These are phyloP conservation scores for Theobroma cacao DNA, from an alignment of 345 rosid genomes.

Conservation along the genomic window DNA sequence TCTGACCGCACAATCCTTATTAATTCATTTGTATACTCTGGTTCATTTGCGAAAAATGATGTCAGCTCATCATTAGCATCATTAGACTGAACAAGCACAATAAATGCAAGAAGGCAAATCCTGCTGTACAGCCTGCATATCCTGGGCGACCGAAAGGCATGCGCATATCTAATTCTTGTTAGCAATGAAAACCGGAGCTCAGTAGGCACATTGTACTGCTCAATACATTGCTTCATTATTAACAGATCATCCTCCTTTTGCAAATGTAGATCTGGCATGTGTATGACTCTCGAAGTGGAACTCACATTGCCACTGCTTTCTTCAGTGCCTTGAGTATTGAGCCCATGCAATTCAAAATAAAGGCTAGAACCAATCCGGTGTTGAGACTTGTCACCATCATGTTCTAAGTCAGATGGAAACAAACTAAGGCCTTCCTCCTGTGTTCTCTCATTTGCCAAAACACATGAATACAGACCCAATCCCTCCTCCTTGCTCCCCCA, in stretches of 20 bases:
- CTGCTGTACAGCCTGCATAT: slow-evolving; percentile 85
- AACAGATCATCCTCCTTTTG: slow-evolving; percentile 80
- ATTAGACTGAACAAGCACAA: slow-evolving; percentile 90
- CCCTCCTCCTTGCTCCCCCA: slow-evolving; percentile 99
- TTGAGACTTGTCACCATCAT: slow-evolving; percentile 59
- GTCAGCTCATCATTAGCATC: slow-evolving; percentile 90
- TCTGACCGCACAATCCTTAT: slow-evolving; percentile 90
- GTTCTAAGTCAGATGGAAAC: slow-evolving; percentile 73
- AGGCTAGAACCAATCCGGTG: slow-evolving; percentile 76
- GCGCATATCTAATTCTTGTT: slow-evolving; percentile 90
- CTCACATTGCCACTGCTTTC: slow-evolving; percentile 30
- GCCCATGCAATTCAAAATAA: slow-evolving; percentile 84
- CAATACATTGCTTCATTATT: slow-evolving; percentile 78
- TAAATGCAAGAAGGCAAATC: slow-evolving; percentile 92
- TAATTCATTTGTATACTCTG: slow-evolving; percentile 92
- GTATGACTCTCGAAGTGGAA: slow-evolving; percentile 55
- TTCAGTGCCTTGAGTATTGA: slow-evolving; percentile 34
- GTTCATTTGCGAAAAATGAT: slow-evolving; percentile 92
- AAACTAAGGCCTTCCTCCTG: slow-evolving; percentile 80
- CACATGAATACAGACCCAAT: slow-evolving; percentile 84
- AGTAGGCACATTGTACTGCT: slow-evolving; percentile 65
- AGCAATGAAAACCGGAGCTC: slow-evolving; percentile 84
- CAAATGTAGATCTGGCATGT: slow-evolving; percentile 76
- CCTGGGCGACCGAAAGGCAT: slow-evolving; percentile 81
- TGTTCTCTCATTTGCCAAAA: slow-evolving; percentile 80